Evolutionary conservation across 352 stramenopile genomes (phyloP).

Genomic region (Phytopythium helicoides): DNA sequence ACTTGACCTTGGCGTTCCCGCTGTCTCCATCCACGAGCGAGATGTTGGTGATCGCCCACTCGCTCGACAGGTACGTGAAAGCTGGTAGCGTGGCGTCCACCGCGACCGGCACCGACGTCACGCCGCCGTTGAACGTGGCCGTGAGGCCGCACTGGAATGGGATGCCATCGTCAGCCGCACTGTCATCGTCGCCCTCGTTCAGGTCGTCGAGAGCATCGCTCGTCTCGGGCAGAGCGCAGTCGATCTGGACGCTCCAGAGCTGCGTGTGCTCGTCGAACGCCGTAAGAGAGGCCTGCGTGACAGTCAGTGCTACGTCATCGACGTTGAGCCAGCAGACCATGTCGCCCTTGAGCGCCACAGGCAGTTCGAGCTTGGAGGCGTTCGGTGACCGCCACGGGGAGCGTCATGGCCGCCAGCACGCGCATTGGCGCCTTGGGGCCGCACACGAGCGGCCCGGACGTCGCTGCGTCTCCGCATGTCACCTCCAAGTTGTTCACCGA

Average conservation of each 20-base stretch:
- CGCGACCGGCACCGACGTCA: not conserved
- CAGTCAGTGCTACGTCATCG: constrained; percentile 3
- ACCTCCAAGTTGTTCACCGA: constrained; percentile 4
- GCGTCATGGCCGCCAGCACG: constrained; percentile 3
- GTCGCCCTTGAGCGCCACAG: constrained; percentile 1
- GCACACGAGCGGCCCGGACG: not conserved
- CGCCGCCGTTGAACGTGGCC: not conserved
- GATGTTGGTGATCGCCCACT: constrained; percentile 9
- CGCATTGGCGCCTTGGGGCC: constrained; percentile 3
- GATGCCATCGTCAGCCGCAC: not conserved
- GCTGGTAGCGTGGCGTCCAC: constrained; percentile 2
- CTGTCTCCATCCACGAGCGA: not conserved
- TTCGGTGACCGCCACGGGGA: constrained; percentile 5
- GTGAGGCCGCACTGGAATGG: constrained; percentile 4
- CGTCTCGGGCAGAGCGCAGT: constrained; percentile 6
- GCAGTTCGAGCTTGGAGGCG: not conserved
- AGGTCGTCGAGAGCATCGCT: constrained; percentile 1
- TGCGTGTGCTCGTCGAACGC: not conserved
- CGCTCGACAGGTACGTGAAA: constrained; percentile 9
- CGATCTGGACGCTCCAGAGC: constrained; percentile 4
- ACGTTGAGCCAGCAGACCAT: constrained; percentile 4
- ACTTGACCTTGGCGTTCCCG: not conserved
- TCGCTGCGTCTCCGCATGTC: not conserved
- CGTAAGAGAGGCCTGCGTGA: not conserved
- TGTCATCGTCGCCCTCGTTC: not conserved